Evolutionary conservation across 768 basidiomycete genomes (phyloP), one percentile per base, ranked within the genome.

Genomic region (Daedalea quercina): DNA sequence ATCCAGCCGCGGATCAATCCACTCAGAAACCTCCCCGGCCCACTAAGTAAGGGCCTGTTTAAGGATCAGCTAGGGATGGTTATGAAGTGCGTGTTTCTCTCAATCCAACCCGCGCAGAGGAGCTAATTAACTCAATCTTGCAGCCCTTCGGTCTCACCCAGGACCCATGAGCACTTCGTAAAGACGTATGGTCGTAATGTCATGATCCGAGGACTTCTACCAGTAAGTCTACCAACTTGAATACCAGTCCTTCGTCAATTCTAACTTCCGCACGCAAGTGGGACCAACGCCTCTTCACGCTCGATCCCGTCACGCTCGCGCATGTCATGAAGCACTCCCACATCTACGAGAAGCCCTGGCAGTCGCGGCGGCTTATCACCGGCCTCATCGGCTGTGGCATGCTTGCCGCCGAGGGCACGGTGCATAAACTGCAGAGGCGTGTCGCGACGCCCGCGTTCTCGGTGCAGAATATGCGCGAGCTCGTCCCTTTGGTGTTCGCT

Each of bases 271-370:
- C 24, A 44, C 9, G 44, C 45, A 53, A 91, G 88, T 87, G 84
- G 80, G 89, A 87, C 54, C 76, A 82, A 40, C 82, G 93, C 33
- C 78, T 95, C 1, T 73, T 91, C 51, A 89, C 90, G 0, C 73
- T 91, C 41, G 93, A 95, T 63, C 88, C 91, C 3, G 65, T 78
- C 22, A 85, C 92, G 0, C 65, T 94, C 28, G 67, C 76, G 11
- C 83, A 94, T 62, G 76, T 95, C 35, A 70, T 94, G 47, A 84
- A 85, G 60, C 79, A 90, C 52, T 74, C 82, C 13, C 73, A 76
- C 37, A 72, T 82, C 34, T 93, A 90, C 62, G 85, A 90, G 63
- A 95, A 95, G 65, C 90, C 93, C 9, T 85, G 80, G 78, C 81
- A 83, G 56, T 86, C 90, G 1, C 81, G 92, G 23, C 72, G 75